A percentile compares a stretch with the other conserved stretches of the same genome.
Evolutionary conservation across 2,329 filamentous ascomycete genomes (phyloP).

Genomic region (Lachnellula hyalina): DNA sequence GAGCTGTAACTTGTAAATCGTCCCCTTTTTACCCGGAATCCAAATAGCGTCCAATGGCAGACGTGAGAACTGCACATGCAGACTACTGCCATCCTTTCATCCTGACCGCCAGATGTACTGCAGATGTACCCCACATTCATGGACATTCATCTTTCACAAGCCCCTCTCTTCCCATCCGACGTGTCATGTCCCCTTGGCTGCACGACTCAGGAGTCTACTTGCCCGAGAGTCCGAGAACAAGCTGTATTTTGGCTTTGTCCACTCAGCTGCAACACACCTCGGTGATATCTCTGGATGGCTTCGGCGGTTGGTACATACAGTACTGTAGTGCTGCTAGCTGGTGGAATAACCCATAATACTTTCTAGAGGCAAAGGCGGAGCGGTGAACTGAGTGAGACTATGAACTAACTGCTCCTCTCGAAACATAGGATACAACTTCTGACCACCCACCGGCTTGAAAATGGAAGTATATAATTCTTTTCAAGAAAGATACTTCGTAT

Average conservation of each 20-base stretch:
- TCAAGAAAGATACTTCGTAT: neutral
- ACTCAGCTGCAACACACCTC: neutral
- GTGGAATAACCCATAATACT: neutral
- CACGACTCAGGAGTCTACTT: neutral
- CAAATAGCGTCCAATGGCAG: slow-evolving; percentile 12
- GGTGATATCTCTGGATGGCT: neutral
- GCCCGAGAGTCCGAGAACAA: neutral
- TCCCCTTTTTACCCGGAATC: slow-evolving; percentile 6
- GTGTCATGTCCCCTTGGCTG: slow-evolving; percentile 15
- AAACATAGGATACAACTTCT: neutral
- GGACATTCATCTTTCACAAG: neutral
- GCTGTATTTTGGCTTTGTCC: neutral
- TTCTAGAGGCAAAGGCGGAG: neutral
- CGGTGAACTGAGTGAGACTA: neutral
- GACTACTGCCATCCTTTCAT: slow-evolving; percentile 9
- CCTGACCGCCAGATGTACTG: slow-evolving; percentile 25
- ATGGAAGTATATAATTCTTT: neutral
- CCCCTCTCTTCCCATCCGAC: slow-evolving; percentile 16
- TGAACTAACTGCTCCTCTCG: neutral
- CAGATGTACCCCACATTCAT: slow-evolving; percentile 24
- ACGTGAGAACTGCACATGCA: slow-evolving; percentile 1
- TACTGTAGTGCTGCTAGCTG: neutral
- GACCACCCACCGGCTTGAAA: neutral
- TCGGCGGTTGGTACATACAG: neutral
- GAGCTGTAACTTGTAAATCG: neutral